Percentiles rank a stretch among this genome's conserved stretches.
phyloP scores from a whole-genome alignment of 2,329 filamentous ascomycete species.

The Alternaria panax region DNA sequence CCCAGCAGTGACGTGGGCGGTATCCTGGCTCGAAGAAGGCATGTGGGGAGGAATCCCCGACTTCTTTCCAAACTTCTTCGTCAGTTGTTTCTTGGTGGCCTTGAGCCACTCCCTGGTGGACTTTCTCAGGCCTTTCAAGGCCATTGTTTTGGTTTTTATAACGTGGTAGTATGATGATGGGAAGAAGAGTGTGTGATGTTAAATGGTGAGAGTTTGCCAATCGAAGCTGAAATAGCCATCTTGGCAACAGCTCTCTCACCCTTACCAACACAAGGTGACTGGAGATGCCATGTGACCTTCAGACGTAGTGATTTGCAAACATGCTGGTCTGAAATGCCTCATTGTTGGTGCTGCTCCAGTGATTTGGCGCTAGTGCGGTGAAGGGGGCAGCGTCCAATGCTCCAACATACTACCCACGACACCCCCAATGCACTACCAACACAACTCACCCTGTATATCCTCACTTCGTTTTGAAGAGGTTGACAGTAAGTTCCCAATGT shows the following conservation, averaged over 20 bases:
- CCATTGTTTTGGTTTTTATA: background rate
- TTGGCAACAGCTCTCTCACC: background rate
- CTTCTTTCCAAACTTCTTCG: background rate
- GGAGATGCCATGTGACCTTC: background rate
- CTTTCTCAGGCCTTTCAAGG: too few species aligned
- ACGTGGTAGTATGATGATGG: background rate
- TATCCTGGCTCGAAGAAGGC: too few species aligned
- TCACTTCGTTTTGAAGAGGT: background rate
- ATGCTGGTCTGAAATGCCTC: background rate
- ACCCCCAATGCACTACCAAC: background rate
- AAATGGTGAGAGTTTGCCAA: conserved; percentile 1
- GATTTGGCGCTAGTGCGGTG: conserved; percentile 3
- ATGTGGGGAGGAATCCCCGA: too few species aligned
- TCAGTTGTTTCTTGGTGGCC: too few species aligned
- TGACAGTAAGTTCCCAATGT: background rate
- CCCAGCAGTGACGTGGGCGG: background rate
- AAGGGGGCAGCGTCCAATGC: background rate
- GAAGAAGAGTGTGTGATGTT: background rate
- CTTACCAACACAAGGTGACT: background rate
- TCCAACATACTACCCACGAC: background rate
- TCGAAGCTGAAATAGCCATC: background rate
- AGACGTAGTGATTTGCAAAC: background rate
- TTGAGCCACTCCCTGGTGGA: too few species aligned
- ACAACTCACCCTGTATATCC: background rate
- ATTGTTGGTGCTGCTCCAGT: background rate